Evolutionary conservation across 2,329 filamentous ascomycete genomes (phyloP), one percentile per base, ranked within the genome.

Genomic region (Penicillium sp.): DNA sequence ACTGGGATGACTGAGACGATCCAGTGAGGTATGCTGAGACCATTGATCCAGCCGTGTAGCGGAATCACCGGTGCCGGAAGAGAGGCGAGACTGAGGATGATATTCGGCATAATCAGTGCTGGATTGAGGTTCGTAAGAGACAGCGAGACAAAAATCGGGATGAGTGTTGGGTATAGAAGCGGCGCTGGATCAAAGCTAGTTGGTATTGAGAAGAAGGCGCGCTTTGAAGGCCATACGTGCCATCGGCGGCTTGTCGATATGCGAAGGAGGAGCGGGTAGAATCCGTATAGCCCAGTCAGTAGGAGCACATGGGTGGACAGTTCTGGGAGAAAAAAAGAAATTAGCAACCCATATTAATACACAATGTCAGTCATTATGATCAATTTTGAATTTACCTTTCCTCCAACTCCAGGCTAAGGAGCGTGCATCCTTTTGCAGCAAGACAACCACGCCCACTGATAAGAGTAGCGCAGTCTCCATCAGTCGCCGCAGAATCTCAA

Each of bases 161-260:
- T 80, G 2, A 87, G 75, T 5, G 88, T 83, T 16, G 93, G 93
- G 69, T 97, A 97, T 53, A 97, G 74, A n/a, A 96, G 80, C 10
- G 92, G 91, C 6, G 93, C 93, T 2, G 92, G 92, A 67, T 97
- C 93, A 73, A 97, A 96, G n/a, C 84, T 81, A 3, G 85, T 77
- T 0, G 92, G 91, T 33, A 96, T 78, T 36, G 81, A 80, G 64
- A 87, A 83, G 45, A 79, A 77, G 60, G 69, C 75, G 46, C 74
- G 63, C 47, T 72, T 63, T 29, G 69, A 71, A 31, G 68, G 48
- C 60, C 62, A 61, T 18, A 63, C 48, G 47, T 65, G 68, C 55
- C 67, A 64, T 51, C 59, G 58, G 36, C 65, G 64, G 21, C 64
- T 61, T 16, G 58, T 60, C 26, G 61, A 66, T 19, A 57, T 51